Percentiles rank a stretch among this genome's conserved stretches.
Evolutionary conservation across 1,139 yeast species (phyloP).

Genomic region (Suhomyces bribrorum): DNA sequence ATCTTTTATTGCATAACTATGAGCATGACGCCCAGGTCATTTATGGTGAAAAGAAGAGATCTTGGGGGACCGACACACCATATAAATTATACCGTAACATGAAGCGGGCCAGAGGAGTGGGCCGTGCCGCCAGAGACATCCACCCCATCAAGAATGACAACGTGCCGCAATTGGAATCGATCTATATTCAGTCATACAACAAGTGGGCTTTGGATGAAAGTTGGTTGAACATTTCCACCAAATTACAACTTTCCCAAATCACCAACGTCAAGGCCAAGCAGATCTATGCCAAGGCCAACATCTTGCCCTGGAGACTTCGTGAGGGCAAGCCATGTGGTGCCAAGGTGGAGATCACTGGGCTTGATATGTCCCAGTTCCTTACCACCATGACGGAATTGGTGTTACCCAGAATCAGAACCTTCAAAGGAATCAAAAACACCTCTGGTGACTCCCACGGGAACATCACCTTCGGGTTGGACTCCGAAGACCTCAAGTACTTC

Average conservation of each 20-base stretch:
- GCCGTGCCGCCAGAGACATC: conserved; percentile 71
- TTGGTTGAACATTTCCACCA: conserved; percentile 75
- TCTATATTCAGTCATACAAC: conserved; percentile 75
- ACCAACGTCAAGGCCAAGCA: conserved; percentile 84
- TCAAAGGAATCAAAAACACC: conserved; percentile 70
- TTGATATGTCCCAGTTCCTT: conserved; percentile 83
- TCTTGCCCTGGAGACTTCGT: conserved; percentile 85
- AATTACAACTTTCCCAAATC: conserved; percentile 84
- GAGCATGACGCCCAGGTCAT: conserved; percentile 57
- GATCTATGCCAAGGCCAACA: conserved; percentile 74
- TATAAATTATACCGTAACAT: conserved; percentile 81
- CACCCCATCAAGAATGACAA: conserved; percentile 64
- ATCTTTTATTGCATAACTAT: conserved; percentile 75
- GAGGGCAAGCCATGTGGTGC: conserved; percentile 93
- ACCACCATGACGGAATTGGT: conserved; percentile 88
- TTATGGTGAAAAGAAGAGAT: conserved; percentile 73
- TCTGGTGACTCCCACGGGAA: conserved; percentile 88
- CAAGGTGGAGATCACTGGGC: conserved; percentile 73
- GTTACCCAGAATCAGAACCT: conserved; percentile 88
- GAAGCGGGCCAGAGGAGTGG: conserved; percentile 64
- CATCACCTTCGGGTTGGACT: conserved; percentile 78
- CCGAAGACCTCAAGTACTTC: conserved; percentile 77
- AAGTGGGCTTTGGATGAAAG: conserved; percentile 72
- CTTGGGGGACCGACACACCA: conserved; percentile 89
- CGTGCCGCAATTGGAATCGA: conserved; percentile 67